phyloP scores from a whole-genome alignment of 257 asterid genomes.

The Solanum medicagineum region DNA sequence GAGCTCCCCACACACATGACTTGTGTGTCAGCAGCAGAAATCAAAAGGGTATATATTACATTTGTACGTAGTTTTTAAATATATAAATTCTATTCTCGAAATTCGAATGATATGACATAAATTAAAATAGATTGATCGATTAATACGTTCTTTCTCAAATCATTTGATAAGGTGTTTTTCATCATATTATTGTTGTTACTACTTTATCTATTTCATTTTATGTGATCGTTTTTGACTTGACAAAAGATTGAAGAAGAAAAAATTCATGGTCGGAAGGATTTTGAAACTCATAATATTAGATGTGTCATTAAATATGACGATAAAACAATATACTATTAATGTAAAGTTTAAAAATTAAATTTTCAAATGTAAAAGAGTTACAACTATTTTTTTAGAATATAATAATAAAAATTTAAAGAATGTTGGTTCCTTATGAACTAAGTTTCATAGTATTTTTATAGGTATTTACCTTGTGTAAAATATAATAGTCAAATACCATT shows the following conservation, averaged over 20 bases:
- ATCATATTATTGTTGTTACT: too few relatives aligned
- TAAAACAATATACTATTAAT: not conserved
- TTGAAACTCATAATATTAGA: not conserved
- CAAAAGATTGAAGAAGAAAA: not conserved
- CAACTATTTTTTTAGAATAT: not conserved
- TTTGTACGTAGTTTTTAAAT: not conserved
- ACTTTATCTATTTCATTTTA: not conserved
- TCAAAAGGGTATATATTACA: not conserved
- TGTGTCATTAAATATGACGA: not conserved
- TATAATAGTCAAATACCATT: too few relatives aligned
- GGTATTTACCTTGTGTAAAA: not conserved
- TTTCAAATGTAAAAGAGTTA: not conserved
- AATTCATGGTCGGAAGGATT: not conserved
- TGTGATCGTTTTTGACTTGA: not conserved
- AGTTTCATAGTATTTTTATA: not conserved
- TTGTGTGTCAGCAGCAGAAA: constrained; percentile 12
- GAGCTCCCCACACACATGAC: constrained; percentile 1
- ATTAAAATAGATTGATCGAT: not conserved
- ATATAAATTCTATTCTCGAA: not conserved
- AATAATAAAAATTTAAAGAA: not conserved
- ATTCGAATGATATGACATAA: not conserved
- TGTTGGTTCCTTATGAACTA: not conserved
- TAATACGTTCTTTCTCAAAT: not conserved
- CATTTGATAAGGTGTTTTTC: not conserved
- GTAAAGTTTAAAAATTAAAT: not conserved